A percentile compares a stretch with the other conserved stretches of the same genome.
Conservation (phyloP, 768 basidiomycete species). For the Psilocybe sp. region DNA sequence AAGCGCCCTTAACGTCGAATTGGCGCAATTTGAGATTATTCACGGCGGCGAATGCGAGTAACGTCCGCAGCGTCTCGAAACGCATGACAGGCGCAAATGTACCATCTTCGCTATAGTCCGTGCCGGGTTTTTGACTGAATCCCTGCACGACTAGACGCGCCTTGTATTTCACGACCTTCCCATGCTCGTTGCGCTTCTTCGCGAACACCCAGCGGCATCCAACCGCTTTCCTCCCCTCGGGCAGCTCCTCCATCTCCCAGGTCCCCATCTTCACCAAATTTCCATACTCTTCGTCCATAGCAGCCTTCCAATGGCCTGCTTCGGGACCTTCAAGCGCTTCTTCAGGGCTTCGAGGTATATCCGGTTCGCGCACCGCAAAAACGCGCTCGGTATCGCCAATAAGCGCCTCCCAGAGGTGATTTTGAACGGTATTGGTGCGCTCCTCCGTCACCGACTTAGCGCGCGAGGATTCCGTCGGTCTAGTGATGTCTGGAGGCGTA, state of each 20-base stretch:
- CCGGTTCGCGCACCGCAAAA: not conserved
- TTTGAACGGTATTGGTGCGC: not conserved
- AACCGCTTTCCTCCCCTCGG: conserved; percentile 18
- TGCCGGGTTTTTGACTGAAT: conserved; percentile 35
- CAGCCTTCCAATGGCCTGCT: conserved; percentile 16
- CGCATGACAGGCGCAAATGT: conserved; percentile 29
- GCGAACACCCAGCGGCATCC: conserved; percentile 30
- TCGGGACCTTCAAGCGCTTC: conserved; percentile 9
- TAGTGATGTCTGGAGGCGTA: conserved; percentile 6
- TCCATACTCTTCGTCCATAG: conserved; percentile 25
- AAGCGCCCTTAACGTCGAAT: conserved; percentile 41
- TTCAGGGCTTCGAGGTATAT: not conserved
- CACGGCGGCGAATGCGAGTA: conserved; percentile 33
- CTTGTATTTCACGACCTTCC: conserved; percentile 29
- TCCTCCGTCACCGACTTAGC: not conserved
- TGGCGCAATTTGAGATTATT: conserved; percentile 32
- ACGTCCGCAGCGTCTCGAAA: conserved; percentile 21
- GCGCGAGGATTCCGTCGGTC: conserved; percentile 5
- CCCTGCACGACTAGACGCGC: conserved; percentile 29
- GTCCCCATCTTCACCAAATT: conserved; percentile 24
- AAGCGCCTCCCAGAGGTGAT: not conserved
- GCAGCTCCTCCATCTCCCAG: conserved; percentile 24
- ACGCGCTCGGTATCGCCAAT: not conserved
- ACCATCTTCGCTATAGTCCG: conserved; percentile 27
- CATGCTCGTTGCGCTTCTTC: conserved; percentile 31